Evolutionary conservation across 2,329 filamentous ascomycete species (phyloP), one percentile per base, ranked within the genome.

Genomic region (Acephala macrosclerotiorum): DNA sequence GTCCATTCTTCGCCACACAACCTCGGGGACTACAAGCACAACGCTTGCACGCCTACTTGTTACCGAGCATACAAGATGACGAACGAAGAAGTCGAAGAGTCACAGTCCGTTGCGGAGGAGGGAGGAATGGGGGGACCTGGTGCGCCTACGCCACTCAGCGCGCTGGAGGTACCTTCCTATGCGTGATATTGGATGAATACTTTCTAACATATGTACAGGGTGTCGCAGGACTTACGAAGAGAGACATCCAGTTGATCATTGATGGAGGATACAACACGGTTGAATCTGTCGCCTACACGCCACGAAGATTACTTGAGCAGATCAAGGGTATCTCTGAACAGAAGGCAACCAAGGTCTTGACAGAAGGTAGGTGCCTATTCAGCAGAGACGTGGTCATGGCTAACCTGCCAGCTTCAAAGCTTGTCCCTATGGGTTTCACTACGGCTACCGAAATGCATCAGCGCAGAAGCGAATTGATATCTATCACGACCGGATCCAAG

Each of bases 361-460:
- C 88, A 16, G 96, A 98, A 84, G 94, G 94, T 95, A 56, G 14
- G 62, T 47, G 12, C 56, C 22, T 3, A 53, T 60, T 3, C 36
- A 18, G 35, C 57, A 35, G 57, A 9, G 18, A 25, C 12, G 14
- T 18, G 35, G 14, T 16, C 18, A 38, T 60, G 59, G 59, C 60
- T 71, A 14, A 71, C 29, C 58, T 63, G 53, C 45, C 72, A 96
- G 95, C 95, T 33, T 94, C 94, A 1, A 99, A 97, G 79, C 87
- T 98, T 60, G 96, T 99, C 0, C 96, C 96, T 0, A 97, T 99
- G 94, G 96, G 96, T 49, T 99, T 99, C 78, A 99, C 96, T 1
- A 99, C 96, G 0, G 96, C 96, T 3, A 99, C 96, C 0, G 96
- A 99, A 80, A 99, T 99, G 94, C 96, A 99, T 77, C 93, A 95